Evolutionary conservation across 352 stramenopile species (phyloP).

Genomic region (Globisporangium yorkense): DNA sequence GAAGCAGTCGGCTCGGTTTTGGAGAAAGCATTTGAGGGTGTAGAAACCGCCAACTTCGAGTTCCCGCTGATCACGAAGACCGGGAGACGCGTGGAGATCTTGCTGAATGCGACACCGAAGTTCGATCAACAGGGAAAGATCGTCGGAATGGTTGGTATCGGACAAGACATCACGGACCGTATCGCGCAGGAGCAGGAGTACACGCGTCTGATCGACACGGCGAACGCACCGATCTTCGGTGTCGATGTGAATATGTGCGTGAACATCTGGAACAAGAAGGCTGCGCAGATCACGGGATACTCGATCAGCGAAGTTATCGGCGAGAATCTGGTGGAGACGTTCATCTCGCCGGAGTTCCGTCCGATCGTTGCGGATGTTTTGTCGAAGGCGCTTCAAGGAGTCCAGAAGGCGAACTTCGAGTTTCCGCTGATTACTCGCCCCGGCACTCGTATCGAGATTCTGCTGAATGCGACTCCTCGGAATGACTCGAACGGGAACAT

Average conservation of each 20-base stretch:
- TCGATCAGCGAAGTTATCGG: slow-evolving; percentile 71
- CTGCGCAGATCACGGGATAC: slow-evolving; percentile 84
- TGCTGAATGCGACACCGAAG: slow-evolving; percentile 40
- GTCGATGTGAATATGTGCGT: slow-evolving; percentile 75
- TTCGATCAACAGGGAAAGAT: slow-evolving; percentile 77
- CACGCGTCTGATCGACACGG: slow-evolving; percentile 48
- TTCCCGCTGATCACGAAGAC: slow-evolving; percentile 54
- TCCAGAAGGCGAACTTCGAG: slow-evolving; percentile 85
- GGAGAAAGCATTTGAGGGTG: slow-evolving; percentile 28
- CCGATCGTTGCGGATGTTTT: slow-evolving; percentile 67
- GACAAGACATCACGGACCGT: slow-evolving; percentile 76
- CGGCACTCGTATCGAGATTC: slow-evolving; percentile 65
- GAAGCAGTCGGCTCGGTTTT: slow-evolving; percentile 26
- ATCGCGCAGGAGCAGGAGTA: slow-evolving; percentile 71
- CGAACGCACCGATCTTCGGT: slow-evolving; percentile 63
- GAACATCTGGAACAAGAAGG: slow-evolving; percentile 92
- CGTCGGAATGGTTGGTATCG: slow-evolving; percentile 88
- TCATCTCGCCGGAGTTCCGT: slow-evolving; percentile 73
- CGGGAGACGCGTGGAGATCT: slow-evolving; percentile 35
- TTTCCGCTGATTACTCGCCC: slow-evolving; percentile 77
- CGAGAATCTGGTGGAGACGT: slow-evolving; percentile 79
- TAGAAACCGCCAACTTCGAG: slow-evolving; percentile 52
- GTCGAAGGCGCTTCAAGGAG: slow-evolving; percentile 54
- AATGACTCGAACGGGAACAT: slow-evolving; percentile 73
- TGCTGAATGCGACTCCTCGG: slow-evolving; percentile 68